Evolutionary conservation across 345 rosid genomes (phyloP), one percentile per base, ranked within the genome.

Genomic region (Xanthoceras sorbifolium): DNA sequence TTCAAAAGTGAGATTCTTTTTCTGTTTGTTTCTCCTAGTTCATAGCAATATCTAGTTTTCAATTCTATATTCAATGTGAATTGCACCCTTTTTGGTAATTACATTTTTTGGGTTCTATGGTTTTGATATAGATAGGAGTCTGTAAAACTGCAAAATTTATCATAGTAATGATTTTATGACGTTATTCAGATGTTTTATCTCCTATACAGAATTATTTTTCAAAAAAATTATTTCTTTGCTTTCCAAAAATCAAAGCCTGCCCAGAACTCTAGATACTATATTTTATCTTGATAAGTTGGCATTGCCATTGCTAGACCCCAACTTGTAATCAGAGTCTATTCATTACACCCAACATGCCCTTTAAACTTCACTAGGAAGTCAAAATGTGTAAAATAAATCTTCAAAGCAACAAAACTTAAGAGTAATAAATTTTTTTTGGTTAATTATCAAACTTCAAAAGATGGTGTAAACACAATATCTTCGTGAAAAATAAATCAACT

Each of bases 401-500:
- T 20, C 61, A 9, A 55, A 55, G 23, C 61, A 55, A 20, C 61
- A 55, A 22, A 55, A 55, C 25, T 5, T 17, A 17, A 55, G 22
- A 55, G 2, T 17, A 55, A 1, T 1, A 11, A n/a, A 42, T 1
- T 42, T 42, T 42, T 55, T 55, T 5, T 10, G 31, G 38, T 32
- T 26, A 61, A 62, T 28, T 38, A 70, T 62, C 25, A 61, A 34
- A 52, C 64, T 42, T 42, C 46, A 42, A 42, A n/a, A 42, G 17
- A 72, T 28, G 22, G 25, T 69, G 57, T 38, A n/a, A 59, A 67
- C 12, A 60, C 22, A 10, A 25, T 17, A 55, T 68, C 42, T 40
- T 42, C 48, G 46, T 20, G 66, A 72, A 46, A 76, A 65, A 42
- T n/a, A 31, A 76, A 59, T 64, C 34, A 52, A 17, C 86, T 70